Evolutionary conservation across 441 rosid species (phyloP).

Genomic region (Macaranga tanarius): DNA sequence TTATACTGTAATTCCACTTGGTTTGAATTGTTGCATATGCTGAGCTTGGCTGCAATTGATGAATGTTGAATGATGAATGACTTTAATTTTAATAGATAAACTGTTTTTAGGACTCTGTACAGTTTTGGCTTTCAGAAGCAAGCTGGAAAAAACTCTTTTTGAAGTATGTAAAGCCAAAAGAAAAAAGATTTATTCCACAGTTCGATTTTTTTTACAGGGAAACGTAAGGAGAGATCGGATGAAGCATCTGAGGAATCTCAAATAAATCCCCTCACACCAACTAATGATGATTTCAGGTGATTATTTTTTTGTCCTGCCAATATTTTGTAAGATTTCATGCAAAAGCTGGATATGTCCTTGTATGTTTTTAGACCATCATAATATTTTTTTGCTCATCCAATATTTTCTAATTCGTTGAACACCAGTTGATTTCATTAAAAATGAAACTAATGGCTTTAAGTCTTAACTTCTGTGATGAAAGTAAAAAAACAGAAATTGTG

Average conservation of each 20-base stretch:
- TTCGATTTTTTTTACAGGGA: slow-evolving; percentile 45
- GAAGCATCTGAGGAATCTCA: slow-evolving; percentile 44
- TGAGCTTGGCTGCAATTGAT: neutral
- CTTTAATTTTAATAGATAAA: neutral
- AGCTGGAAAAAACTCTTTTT: neutral
- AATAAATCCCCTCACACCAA: slow-evolving; percentile 56
- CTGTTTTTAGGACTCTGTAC: neutral
- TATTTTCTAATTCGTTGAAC: neutral
- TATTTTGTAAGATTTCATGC: neutral
- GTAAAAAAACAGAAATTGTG: neutral
- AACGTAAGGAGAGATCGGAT: slow-evolving; percentile 71
- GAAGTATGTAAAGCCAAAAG: neutral
- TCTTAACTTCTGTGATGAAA: neutral
- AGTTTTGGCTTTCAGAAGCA: neutral
- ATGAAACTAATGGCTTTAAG: neutral
- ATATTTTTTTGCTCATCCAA: neutral
- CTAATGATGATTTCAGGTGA: slow-evolving; percentile 71
- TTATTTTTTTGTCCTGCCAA: slow-evolving; percentile 9
- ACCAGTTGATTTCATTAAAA: neutral
- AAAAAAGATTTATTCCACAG: no score
- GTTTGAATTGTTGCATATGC: neutral
- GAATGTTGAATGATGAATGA: no score
- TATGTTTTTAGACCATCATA: neutral
- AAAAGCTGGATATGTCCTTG: no score
- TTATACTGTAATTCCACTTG: no score